phyloP scores from a whole-genome alignment of 345 rosid genomes.

The Camelina sativa region DNA sequence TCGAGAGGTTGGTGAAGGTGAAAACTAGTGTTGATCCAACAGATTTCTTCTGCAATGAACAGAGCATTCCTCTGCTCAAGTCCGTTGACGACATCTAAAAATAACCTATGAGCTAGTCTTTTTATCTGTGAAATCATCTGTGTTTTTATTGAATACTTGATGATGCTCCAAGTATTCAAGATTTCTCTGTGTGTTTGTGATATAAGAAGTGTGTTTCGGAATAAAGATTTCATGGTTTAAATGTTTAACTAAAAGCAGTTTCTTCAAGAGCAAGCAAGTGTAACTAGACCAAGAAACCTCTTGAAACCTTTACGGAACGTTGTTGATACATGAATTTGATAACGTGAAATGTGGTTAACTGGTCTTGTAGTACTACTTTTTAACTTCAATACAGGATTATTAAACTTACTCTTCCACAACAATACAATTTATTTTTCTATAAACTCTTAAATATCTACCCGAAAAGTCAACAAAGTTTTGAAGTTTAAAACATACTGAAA shows the following conservation, averaged over 20 bases:
- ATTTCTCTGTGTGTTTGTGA: neutral
- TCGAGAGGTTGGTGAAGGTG: neutral
- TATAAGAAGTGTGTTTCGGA: neutral
- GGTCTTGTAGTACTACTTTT: too few species aligned
- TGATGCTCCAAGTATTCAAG: neutral
- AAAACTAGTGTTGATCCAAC: neutral
- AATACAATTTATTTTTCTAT: too few species aligned
- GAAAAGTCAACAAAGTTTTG: too few species aligned
- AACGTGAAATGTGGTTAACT: too few species aligned
- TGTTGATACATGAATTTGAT: too few species aligned
- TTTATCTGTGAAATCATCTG: neutral
- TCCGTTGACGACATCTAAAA: neutral
- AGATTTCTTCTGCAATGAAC: neutral
- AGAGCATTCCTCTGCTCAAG: neutral
- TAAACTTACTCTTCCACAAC: too few species aligned
- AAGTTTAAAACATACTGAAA: too few species aligned
- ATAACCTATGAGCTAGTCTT: neutral
- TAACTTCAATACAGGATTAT: too few species aligned
- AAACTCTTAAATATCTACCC: too few species aligned
- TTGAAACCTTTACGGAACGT: neutral
- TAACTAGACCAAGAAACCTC: neutral
- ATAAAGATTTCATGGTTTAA: too few species aligned
- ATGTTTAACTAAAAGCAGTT: neutral
- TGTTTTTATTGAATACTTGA: neutral
- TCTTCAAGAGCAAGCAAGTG: constrained; percentile 6